Conservation (phyloP, 1,284 basidiomycete genomes). For the Apiotrichum laibachii region DNA sequence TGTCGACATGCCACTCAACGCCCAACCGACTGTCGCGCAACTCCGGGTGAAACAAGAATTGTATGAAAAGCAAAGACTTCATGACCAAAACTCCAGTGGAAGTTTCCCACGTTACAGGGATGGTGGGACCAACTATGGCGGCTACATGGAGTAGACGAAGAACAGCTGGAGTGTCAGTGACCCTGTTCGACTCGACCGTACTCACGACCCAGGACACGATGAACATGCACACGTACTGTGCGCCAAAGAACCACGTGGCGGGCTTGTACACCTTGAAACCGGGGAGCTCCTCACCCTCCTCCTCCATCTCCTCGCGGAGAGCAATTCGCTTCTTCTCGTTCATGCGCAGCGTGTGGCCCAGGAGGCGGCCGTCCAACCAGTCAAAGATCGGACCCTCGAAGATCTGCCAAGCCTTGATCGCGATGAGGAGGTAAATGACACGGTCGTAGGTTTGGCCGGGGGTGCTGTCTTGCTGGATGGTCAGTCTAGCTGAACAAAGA, state of each 20-base stretch:
- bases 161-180: conserved; percentile 10
- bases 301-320: conserved; percentile 20
- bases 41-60: too few species aligned
- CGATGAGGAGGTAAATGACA: conserved; percentile 48
- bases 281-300: conserved; percentile 13
- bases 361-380: conserved; percentile 24
- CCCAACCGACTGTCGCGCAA: too few species aligned
- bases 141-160: conserved; percentile 7
- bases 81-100: too few species aligned
- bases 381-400: conserved; percentile 37
- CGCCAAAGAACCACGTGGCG: conserved; percentile 12
- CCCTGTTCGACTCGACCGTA: not conserved
- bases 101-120: too few species aligned
- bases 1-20: too few species aligned
- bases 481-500: not conserved
- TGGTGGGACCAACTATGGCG: too few species aligned
- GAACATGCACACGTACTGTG: conserved; percentile 20
- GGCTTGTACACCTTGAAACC: conserved; percentile 14
- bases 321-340: conserved; percentile 34
- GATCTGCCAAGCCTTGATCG: conserved; percentile 45
- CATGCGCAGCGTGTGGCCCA: conserved; percentile 30
- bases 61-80: too few species aligned
- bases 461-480: conserved; percentile 36
- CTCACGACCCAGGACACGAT: conserved; percentile 18
- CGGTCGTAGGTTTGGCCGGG: conserved; percentile 36